phyloP scores from a whole-genome alignment of 495 filamentous ascomycete genomes.

The Aspergillus biplanus region DNA sequence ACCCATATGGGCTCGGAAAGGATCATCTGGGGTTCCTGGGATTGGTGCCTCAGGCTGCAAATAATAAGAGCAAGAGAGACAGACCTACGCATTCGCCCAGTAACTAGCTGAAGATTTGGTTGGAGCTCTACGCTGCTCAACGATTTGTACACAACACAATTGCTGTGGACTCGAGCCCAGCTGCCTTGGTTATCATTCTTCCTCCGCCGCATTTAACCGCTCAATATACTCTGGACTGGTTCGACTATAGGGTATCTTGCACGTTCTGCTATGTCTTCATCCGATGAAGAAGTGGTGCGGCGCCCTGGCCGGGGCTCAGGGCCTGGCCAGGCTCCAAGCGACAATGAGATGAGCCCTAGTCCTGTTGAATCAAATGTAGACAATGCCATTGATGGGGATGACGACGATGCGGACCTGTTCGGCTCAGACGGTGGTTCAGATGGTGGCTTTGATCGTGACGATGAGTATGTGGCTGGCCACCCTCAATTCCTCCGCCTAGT shows the following conservation, averaged over 20 bases:
- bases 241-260: neutral
- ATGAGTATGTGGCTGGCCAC: constrained; percentile 37
- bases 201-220: neutral
- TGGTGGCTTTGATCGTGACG: constrained; percentile 41
- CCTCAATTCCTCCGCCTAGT: neutral
- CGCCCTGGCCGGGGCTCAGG: constrained; percentile 40
- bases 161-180: neutral
- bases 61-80: neutral
- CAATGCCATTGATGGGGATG: constrained; percentile 54
- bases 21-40: constrained; percentile 22
- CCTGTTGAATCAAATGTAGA: constrained; percentile 32
- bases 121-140: neutral
- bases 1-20: constrained; percentile 26
- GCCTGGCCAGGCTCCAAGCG: constrained; percentile 33
- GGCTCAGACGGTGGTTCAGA: constrained; percentile 55
- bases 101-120: neutral
- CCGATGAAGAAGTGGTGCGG: constrained; percentile 48
- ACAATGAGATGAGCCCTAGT: constrained; percentile 30
- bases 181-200: neutral
- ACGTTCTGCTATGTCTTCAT: constrained; percentile 39
- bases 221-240: constrained; percentile 1
- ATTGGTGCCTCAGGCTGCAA: constrained; percentile 14
- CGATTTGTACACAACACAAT: neutral
- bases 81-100: neutral
- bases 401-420: constrained; percentile 67